phyloP scores from a whole-genome alignment of 176 grass and related monocot species.

The Pontederia crassipes region DNA sequence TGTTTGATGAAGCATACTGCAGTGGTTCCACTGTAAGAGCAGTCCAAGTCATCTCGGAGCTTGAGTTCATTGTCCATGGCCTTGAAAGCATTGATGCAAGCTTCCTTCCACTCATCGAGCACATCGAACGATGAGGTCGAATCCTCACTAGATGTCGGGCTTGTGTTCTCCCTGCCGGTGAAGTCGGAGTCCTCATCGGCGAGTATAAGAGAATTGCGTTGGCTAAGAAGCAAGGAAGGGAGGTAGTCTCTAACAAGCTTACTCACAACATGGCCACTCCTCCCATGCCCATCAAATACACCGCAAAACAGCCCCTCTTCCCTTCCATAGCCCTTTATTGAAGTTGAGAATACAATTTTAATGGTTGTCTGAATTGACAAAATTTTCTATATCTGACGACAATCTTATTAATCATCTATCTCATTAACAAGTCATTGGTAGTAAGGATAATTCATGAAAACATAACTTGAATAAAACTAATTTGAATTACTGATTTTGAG shows the following conservation, averaged over 20 bases:
- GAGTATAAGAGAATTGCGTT: conserved; percentile 48
- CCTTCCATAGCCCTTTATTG: conserved; percentile 63
- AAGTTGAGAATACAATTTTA: neutral
- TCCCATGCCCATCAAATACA: conserved; percentile 92
- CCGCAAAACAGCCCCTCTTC: conserved; percentile 86
- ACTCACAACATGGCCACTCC: conserved; percentile 52
- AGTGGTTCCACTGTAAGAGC: conserved; percentile 72
- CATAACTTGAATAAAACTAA: no score
- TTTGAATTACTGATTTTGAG: no score
- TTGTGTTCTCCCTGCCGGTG: conserved; percentile 1
- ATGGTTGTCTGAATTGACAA: neutral
- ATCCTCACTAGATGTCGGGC: conserved; percentile 28
- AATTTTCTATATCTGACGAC: neutral
- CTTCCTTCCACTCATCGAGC: conserved; percentile 73
- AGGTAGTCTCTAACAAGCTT: conserved; percentile 64
- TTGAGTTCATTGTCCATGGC: conserved; percentile 81
- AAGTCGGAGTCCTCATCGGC: conserved; percentile 4
- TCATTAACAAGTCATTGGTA: no score
- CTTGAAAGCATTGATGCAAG: conserved; percentile 49
- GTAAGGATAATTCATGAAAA: no score
- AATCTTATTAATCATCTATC: neutral
- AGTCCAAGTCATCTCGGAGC: conserved; percentile 39
- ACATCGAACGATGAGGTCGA: conserved; percentile 29
- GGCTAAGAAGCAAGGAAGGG: conserved; percentile 63
- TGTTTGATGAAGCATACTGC: conserved; percentile 88